Evolutionary conservation across 495 filamentous ascomycete genomes (phyloP), one percentile per base, ranked within the genome.

Genomic region (Penicillium ucsense): DNA sequence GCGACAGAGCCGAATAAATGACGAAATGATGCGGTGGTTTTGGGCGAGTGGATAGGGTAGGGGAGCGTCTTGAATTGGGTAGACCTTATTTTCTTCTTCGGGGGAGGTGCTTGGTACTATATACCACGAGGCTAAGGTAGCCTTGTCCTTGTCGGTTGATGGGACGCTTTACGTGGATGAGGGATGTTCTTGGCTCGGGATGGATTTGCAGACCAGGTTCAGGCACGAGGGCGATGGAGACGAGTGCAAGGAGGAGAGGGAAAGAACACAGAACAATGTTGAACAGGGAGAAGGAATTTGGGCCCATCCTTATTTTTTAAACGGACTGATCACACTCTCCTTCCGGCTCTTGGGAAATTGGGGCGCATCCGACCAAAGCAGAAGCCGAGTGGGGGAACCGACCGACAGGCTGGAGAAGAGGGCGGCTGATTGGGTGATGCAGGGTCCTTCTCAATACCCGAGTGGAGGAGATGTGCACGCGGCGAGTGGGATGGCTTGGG

Each of bases 381-480:
- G 56, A 56, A 56, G 58, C 55, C 55, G 59, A 59, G 59, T 59
- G 59, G 59, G 55, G 58, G 58, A 20, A 46, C 28, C 10, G 2
- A 4, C 33, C 11, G 20, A n/a, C 6, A n/a, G 29, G 4, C 12
- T 20, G 46, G 46, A n/a, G 43, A 32, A 20, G n/a, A 12, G n/a
- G 8, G 1, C 2, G 20, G 31, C 28, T 48, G 40, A 57, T 60
- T 60, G 54, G 48, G 35, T 6, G 30, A 3, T 31, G 35, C 36
- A 36, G 34, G 43, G 35, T 27, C 35, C 31, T 20, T 20, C 20
- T 52, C 54, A 56, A 52, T 56, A 56, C 47, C 54, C 54, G 54
- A 56, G 50, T 52, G 54, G 50, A 53, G 47, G 47, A 45, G 12
- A 11, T 27, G 41, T 32, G 42, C 11, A 10, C 8, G 9, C 11